Percentiles rank a stretch among this genome's conserved stretches.
These are phyloP conservation scores for Tylopilus orsonianus DNA, from an alignment of 1,284 basidiomycete genomes.

Conservation along the genomic window DNA sequence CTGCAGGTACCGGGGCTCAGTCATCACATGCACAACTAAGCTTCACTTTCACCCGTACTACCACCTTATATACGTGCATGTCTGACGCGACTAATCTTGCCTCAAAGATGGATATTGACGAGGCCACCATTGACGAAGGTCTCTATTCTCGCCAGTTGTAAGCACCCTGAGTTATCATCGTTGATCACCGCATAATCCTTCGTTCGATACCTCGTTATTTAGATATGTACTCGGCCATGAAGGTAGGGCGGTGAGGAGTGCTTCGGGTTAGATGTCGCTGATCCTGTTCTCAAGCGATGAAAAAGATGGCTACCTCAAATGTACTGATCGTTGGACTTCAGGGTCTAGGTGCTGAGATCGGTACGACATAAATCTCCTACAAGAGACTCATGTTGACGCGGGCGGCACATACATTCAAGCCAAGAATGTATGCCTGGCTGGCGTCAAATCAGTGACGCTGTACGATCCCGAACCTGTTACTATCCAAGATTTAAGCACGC, in stretches of 20 bases:
- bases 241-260: conserved; percentile 48
- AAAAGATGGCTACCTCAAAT: conserved; percentile 97
- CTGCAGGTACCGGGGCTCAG: not conserved
- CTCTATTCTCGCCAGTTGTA: conserved; percentile 96
- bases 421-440: conserved; percentile 94
- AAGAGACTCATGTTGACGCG: conserved; percentile 12
- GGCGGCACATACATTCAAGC: conserved; percentile 49
- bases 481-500: conserved; percentile 89
- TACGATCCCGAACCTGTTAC: conserved; percentile 91
- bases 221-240: conserved; percentile 97
- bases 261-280: conserved; percentile 4
- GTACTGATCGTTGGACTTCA: conserved; percentile 93
- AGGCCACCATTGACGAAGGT: conserved; percentile 85
- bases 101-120: conserved; percentile 79
- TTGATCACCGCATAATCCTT: conserved; percentile 17
- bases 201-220: conserved; percentile 25
- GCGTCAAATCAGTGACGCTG: conserved; percentile 97
- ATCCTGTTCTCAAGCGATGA: conserved; percentile 75
- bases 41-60: conserved; percentile 6
- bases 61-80: conserved; percentile 40
- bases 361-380: conserved; percentile 42
- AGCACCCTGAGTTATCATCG: conserved; percentile 38
- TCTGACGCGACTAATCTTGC: conserved; percentile 47
- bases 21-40: too few relatives aligned
- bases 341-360: conserved; percentile 96